Evolutionary conservation across 805 yeast species (phyloP).

Genomic region (Ogataea paraovalis): DNA sequence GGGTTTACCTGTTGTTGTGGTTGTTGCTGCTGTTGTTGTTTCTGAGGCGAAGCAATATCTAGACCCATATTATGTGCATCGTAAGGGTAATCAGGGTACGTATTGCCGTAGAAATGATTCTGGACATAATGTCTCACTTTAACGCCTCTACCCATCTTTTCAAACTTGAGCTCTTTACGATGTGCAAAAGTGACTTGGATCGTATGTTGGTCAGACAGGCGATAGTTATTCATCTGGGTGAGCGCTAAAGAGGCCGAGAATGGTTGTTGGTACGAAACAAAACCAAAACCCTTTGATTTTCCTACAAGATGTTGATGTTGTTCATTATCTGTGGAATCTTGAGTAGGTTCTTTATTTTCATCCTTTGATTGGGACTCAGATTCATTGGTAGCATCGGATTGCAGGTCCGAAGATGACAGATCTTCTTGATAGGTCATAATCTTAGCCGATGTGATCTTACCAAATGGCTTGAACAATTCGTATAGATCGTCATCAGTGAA

Average conservation of each 20-base stretch:
- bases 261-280: conserved; percentile 68
- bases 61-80: conserved; percentile 15
- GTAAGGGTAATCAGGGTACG: conserved; percentile 19
- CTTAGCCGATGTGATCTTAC: conserved; percentile 51
- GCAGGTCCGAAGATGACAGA: conserved; percentile 8
- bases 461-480: conserved; percentile 41
- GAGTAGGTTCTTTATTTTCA: background rate
- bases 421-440: conserved; percentile 47
- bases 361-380: background rate
- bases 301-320: conserved; percentile 10
- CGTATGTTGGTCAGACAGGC: conserved; percentile 29
- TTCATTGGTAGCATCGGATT: background rate
- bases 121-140: conserved; percentile 33
- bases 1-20: background rate
- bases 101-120: conserved; percentile 29
- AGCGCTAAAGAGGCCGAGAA: conserved; percentile 68
- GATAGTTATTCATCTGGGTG: conserved; percentile 55
- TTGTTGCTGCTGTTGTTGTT: conserved; percentile 5
- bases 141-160: conserved; percentile 19
- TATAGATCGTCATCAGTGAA: conserved; percentile 53
- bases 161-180: conserved; percentile 54
- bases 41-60: conserved; percentile 6
- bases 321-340: background rate
- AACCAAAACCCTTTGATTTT: conserved; percentile 74
- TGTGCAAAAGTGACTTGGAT: conserved; percentile 69